These are phyloP conservation scores for Xylaria sp. DNA, from an alignment of 2,329 filamentous ascomycete genomes.

Conservation along the genomic window DNA sequence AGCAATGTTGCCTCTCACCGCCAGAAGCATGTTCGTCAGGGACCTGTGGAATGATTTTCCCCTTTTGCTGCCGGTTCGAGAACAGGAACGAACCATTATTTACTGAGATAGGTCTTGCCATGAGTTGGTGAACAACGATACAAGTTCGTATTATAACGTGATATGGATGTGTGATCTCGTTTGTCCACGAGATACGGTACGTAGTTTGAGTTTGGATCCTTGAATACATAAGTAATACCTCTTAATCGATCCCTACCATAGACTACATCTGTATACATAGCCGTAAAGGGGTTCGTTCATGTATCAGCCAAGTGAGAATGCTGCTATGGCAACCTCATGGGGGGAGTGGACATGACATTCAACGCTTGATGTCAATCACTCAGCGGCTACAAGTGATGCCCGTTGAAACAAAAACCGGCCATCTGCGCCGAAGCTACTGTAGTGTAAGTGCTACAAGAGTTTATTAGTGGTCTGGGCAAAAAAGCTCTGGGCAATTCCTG, in stretches of 20 bases:
- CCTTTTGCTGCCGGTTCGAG: not conserved
- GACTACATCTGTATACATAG: not conserved
- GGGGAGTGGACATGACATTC: not conserved
- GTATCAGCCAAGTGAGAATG: not conserved
- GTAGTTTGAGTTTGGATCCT: not conserved
- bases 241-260: too few species aligned
- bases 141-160: too few species aligned
- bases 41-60: conserved; percentile 3
- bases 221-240: too few species aligned
- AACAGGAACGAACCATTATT: conserved; percentile 2
- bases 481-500: not conserved
- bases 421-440: conserved; percentile 19
- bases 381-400: not conserved
- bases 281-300: conserved; percentile 4
- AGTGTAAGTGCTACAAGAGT: not conserved
- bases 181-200: not conserved
- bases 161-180: not conserved
- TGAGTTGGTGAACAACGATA: conserved; percentile 2
- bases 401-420: conserved; percentile 16
- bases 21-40: conserved; percentile 13
- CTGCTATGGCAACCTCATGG: not conserved
- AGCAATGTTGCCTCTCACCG: conserved; percentile 25
- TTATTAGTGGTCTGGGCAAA: conserved; percentile 13
- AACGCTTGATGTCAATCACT: conserved; percentile 7
- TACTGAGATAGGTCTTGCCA: conserved; percentile 5